Conservation (phyloP, 305 asterid genomes). For the Solanum aculeatissimum region DNA sequence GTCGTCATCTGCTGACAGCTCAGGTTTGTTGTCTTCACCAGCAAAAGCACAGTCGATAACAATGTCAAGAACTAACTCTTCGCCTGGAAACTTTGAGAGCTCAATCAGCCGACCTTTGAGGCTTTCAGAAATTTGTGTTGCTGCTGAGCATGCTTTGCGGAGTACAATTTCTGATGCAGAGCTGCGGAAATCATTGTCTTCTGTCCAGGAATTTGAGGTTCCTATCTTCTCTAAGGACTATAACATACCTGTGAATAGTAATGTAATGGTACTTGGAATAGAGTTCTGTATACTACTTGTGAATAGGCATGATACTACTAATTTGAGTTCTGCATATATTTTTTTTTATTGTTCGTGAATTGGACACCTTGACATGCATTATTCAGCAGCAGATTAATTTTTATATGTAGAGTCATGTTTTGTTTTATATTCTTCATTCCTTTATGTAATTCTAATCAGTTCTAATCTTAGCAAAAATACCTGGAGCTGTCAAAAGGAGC, state of each 20-base stretch:
- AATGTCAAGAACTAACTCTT: slow-evolving; percentile 79
- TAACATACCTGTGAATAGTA: neutral
- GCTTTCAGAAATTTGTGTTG: slow-evolving; percentile 89
- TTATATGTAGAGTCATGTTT: neutral
- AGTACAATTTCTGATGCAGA: slow-evolving; percentile 64
- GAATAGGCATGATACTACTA: neutral
- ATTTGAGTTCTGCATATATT: neutral
- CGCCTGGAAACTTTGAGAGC: slow-evolving; percentile 80
- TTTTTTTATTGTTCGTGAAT: neutral
- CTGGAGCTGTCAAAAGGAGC: slow-evolving; percentile 94
- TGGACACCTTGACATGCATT: neutral
- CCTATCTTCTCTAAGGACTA: slow-evolving; percentile 5
- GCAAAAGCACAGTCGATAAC: slow-evolving; percentile 36
- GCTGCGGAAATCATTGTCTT: slow-evolving; percentile 65
- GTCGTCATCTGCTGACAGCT: slow-evolving; percentile 53
- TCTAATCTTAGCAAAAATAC: slow-evolving; percentile 60
- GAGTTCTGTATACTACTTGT: neutral
- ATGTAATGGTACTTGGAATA: neutral
- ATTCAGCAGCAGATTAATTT: neutral
- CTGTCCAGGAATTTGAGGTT: slow-evolving; percentile 87
- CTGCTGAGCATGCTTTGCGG: slow-evolving; percentile 90
- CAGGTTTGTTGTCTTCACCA: slow-evolving; percentile 35
- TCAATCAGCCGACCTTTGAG: slow-evolving; percentile 87
- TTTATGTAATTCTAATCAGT: neutral
- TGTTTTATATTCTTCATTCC: slow-evolving; percentile 1